Base-by-base conservation (phyloP, 2,329 filamentous ascomycete species). In the Diaporthe vaccinii region DNA sequence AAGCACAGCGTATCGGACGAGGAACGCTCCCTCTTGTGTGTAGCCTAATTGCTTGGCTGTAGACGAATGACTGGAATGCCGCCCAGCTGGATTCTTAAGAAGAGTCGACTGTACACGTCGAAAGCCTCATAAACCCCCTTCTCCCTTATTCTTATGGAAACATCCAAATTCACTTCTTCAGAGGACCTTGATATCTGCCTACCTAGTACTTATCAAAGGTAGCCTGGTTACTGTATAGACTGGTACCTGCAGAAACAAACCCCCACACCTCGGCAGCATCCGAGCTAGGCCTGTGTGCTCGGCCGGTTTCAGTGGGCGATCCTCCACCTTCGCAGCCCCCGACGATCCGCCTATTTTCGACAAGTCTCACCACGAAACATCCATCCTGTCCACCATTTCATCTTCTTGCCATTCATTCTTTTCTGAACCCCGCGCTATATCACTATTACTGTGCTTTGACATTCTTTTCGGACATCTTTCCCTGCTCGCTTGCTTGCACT, bases 181-280 rank as follows among this genome's bases (percentile, higher is more conserved):
- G 7, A 68, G 46, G 46, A 53, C 65, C 65, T 39, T 68, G 39
- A 31, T 65, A 55, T 53, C 15, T 17, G 12, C 8, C 2, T 51
- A 51, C 20, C 41, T 14, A 41, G 44, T n/a, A n/a, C 62, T 31
- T 65, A 46, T 65, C 25, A 62, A 25, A 7, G 25, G 59, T 31
- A 31, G 20, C 31, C 31, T 58, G n/a, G 28, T 28, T 44, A 6
- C 12, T 20, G 36, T 9, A 20, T 22, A 62, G 59, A 62, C 59
- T 28, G 59, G 62, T 51, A 68, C 62, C 62, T 68, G 65, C 65
- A 68, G 65, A 53, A 68, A 68, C 46, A 68, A 17, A 15, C 17
- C 62, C 73, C 73, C 73, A 74, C 73, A 58, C 46, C 65, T 71
- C 65, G 65, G 65, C 55, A 70, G 73, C 73, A 73, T 73, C 73